These are phyloP conservation scores for Podospora bellae-mahoneyi DNA, from an alignment of 495 filamentous ascomycete species.

Conservation along the genomic window DNA sequence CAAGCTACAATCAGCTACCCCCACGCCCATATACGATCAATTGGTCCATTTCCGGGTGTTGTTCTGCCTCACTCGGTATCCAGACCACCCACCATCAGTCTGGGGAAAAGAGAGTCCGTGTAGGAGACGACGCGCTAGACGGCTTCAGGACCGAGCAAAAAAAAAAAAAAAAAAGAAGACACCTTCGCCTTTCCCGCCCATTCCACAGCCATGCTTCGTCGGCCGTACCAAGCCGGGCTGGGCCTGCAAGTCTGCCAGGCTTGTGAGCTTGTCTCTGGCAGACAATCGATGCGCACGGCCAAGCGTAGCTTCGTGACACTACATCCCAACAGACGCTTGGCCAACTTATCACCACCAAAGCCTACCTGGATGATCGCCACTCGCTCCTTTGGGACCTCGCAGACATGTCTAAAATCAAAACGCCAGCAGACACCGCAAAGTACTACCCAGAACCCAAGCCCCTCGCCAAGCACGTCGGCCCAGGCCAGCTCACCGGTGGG, in stretches of 20 bases:
- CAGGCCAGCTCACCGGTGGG: constrained; percentile 5
- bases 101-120: background rate
- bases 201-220: constrained; percentile 25
- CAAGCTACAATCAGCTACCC: background rate
- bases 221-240: constrained; percentile 19
- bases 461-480: constrained; percentile 19
- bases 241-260: constrained; percentile 27
- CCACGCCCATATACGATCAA: background rate
- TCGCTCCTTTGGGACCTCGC: constrained; percentile 28
- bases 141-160: background rate
- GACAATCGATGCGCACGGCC: constrained; percentile 19
- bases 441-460: constrained; percentile 8
- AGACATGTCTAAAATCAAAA: constrained; percentile 25
- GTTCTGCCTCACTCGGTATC: background rate
- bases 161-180: background rate
- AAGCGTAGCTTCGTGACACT: constrained; percentile 27
- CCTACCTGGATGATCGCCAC: constrained; percentile 19
- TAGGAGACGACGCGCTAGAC: background rate
- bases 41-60: background rate
- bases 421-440: constrained; percentile 13
- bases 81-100: background rate
- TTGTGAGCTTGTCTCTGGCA: constrained; percentile 27
- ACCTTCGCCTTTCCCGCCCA: background rate
- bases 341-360: constrained; percentile 17
- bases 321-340: constrained; percentile 18